Evolutionary conservation across 1,284 basidiomycete species (phyloP).

Genomic region (Tetrapyrgos nigripes): DNA sequence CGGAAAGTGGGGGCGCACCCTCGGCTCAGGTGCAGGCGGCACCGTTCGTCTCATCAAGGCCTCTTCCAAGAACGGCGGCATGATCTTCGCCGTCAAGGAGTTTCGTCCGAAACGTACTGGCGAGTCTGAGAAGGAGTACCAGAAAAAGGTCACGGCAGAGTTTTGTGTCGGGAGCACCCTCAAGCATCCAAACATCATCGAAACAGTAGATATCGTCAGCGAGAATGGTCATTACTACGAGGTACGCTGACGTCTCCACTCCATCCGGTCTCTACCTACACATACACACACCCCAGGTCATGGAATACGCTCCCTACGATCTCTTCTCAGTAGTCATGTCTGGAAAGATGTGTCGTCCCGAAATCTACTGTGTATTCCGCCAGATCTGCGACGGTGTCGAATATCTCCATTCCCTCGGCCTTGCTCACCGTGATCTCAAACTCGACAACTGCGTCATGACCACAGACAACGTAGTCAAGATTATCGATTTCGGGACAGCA

Average conservation of each 20-base stretch:
- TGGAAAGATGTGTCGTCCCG: constrained; percentile 96
- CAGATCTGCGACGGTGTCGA: constrained; percentile 99
- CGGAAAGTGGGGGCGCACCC: constrained; percentile 96
- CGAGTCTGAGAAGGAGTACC: constrained; percentile 95
- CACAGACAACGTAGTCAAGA: constrained; percentile 91
- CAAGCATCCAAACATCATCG: constrained; percentile 96
- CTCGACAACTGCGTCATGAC: constrained; percentile 99
- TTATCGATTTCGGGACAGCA: constrained; percentile 99
- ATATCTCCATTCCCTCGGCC: constrained; percentile 87
- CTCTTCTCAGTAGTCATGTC: constrained; percentile 99
- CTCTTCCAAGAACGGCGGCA: constrained; percentile 77
- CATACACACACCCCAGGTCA: constrained; percentile 66
- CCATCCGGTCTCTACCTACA: background rate
- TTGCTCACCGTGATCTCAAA: constrained; percentile 98
- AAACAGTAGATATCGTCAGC: constrained; percentile 98
- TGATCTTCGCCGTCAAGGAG: constrained; percentile 96
- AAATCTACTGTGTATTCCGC: constrained; percentile 99
- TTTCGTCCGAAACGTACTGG: constrained; percentile 89
- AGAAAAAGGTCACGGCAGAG: constrained; percentile 98
- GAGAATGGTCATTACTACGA: constrained; percentile 99
- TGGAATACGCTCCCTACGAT: constrained; percentile 99
- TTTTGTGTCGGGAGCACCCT: constrained; percentile 97
- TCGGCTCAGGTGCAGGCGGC: constrained; percentile 96
- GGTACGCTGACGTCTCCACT: constrained; percentile 52
- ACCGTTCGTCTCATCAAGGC: constrained; percentile 97